Base-by-base conservation (phyloP, 2,329 filamentous ascomycete genomes). In the Xylariaceae sp. region DNA sequence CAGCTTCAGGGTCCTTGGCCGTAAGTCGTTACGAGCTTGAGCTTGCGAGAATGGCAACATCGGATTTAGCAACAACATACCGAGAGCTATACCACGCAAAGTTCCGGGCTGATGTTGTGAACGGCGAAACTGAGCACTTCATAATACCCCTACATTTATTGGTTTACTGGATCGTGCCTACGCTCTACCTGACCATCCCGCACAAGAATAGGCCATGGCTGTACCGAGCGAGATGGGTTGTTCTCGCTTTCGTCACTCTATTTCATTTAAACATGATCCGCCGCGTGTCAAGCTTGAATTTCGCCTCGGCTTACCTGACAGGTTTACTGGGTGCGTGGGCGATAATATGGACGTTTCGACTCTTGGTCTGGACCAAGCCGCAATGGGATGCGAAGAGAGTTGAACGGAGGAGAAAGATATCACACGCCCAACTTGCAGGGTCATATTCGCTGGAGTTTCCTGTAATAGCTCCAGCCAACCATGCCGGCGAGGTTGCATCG, bases 321-420 rank as follows among this genome's bases (percentile, higher is more conserved):
- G 83, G 83, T 0, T 60, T 86, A 45, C 61, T 77, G 36, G 71
- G 71, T 3, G 65, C 69, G 4, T 86, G 78, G 78, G 73, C 75
- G 1, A 75, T 78, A 11, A 63, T 84, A 16, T 75, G 74, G 67
- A 72, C 66, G 34, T 60, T 77, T 49, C 73, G 75, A 17, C 63
- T 81, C 60, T 64, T 86, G 19, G 65, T 85, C 1, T 81, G 79
- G 69, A 77, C 73, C 42, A 68, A 72, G 16, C 80, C 82, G 3
- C 83, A 86, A 64, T 78, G 76, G 63, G 78, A 82, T 17, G 77
- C 77, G 0, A 80, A 75, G 55, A 75, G 82, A 56, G 73, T 79
- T 0, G 66, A 76, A 48, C 73, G 71, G 31, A 52, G 54, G 48
- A 66, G 58, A 60, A 63, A 56, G 39, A 31, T 12, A 16, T 43